These are phyloP conservation scores for Phaffia tasmanica DNA, from an alignment of 768 basidiomycete genomes.

Conservation along the genomic window DNA sequence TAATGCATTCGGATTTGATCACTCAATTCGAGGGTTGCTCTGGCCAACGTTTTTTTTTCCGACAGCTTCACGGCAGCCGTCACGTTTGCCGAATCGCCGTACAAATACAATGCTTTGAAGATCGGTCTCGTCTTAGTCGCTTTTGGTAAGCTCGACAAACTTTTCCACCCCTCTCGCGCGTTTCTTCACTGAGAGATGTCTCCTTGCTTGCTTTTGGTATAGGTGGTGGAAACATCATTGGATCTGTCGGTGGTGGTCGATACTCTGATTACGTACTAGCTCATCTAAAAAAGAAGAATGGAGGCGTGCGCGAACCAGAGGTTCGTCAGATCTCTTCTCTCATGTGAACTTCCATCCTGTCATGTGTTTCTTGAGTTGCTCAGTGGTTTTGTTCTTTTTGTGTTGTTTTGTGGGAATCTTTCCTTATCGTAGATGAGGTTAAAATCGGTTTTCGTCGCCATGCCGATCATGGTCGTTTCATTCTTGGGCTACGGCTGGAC, in stretches of 20 bases:
- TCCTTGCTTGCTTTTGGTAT: slow-evolving; percentile 40
- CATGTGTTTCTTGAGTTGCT: not conserved
- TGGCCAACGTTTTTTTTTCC: too few species aligned
- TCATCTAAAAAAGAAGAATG: slow-evolving; percentile 42
- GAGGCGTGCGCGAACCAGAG: slow-evolving; percentile 53
- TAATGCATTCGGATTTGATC: too few species aligned
- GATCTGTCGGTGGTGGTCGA: slow-evolving; percentile 50
- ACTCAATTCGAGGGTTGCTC: too few species aligned
- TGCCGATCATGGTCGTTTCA: slow-evolving; percentile 51
- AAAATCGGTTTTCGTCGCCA: slow-evolving; percentile 35
- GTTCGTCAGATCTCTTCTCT: slow-evolving; percentile 37
- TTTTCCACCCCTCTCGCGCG: not conserved
- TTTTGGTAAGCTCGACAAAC: slow-evolving; percentile 44
- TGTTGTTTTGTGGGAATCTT: not conserved
- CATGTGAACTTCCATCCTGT: not conserved
- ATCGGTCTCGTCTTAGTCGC: slow-evolving; percentile 67
- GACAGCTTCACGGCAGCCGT: slow-evolving; percentile 57
- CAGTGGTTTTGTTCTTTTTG: not conserved
- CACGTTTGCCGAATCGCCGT: slow-evolving; percentile 42
- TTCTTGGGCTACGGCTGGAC: slow-evolving; percentile 68
- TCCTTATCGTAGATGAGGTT: slow-evolving; percentile 11
- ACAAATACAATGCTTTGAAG: slow-evolving; percentile 56
- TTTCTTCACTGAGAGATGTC: slow-evolving; percentile 25
- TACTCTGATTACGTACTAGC: slow-evolving; percentile 49
- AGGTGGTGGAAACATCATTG: slow-evolving; percentile 44